Base-by-base conservation (phyloP, 176 grass and related monocot genomes). In the Eragrostis nindensis region DNA sequence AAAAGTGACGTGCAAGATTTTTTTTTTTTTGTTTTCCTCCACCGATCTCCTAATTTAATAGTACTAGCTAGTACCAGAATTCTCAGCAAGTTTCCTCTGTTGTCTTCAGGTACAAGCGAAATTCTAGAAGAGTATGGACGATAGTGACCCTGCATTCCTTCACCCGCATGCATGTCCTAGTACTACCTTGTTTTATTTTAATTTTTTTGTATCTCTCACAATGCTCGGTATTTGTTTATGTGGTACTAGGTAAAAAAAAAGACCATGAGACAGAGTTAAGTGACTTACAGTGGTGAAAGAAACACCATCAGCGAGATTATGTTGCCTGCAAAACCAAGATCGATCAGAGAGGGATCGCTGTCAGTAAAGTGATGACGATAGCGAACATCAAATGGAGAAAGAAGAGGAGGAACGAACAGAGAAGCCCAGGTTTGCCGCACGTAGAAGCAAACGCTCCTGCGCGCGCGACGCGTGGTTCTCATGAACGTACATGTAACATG, bases 251-350 rank as follows among this genome's bases (percentile, higher is more conserved):
- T 32, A n/a, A 5, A 32, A 13, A 24, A n/a, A 11, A 16, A 74
- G 4, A 57, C 36, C 46, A 30, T 30, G 41, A 53, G n/a, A 53
- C n/a, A n/a, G n/a, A 36, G 62, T 66, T 29, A 21, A 65, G 36
- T 68, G 21, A 25, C 93, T 96, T 89, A 96, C 93, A 92, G 67
- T 43, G 93, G 93, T 49, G 90, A 84, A 43, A 96, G 85, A 8
- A 88, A 96, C 47, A 96, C 90, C 93, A 96, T 92, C 73, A 90
- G 87, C 8, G 93, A 96, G 66, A 96, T 90, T 68, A 92, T 82
- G 87, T 92, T 96, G 62, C 93, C 95, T 98, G 86, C 76, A 87
- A 72, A 81, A 71, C 4, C 32, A 81, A 91, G 8, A 24, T 6
- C 5, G n/a, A n/a, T n/a, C n/a, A n/a, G n/a, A 67, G 38, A 77